Evolutionary conservation across 1,139 yeast species (phyloP).

Genomic region (Yamadazyma blattariae): DNA sequence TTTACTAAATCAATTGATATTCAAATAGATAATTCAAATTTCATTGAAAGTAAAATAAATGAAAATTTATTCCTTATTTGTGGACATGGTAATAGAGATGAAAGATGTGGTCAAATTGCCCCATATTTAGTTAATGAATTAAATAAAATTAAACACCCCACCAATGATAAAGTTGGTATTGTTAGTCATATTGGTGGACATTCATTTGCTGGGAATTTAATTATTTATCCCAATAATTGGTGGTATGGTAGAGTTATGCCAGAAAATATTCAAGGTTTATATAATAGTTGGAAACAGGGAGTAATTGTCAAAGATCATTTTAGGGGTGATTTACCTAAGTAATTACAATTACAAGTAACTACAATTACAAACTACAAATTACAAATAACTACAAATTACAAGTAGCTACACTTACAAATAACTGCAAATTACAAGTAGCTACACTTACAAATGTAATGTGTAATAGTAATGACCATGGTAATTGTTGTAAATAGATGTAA

Average conservation of each 20-base stretch:
- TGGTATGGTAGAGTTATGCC: constrained; percentile 78
- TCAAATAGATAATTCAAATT: constrained; percentile 5
- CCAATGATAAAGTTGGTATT: constrained; percentile 30
- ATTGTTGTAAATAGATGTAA: too few species aligned
- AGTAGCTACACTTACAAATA: too few species aligned
- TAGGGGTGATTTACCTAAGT: constrained; percentile 46
- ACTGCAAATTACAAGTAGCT: too few species aligned
- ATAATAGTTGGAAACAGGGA: constrained; percentile 50
- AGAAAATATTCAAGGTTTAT: constrained; percentile 62
- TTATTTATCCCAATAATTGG: constrained; percentile 49
- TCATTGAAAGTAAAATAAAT: constrained; percentile 18
- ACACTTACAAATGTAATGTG: too few species aligned
- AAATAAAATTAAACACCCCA: constrained; percentile 1
- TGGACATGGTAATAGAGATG: constrained; percentile 64
- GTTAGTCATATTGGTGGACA: constrained; percentile 79
- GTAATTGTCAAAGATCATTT: constrained; percentile 51
- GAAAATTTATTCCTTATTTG: constrained; percentile 50
- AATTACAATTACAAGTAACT: too few species aligned
- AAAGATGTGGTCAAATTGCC: constrained; percentile 64
- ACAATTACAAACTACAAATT: too few species aligned
- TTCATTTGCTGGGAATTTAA: constrained; percentile 72
- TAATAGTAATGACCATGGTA: too few species aligned
- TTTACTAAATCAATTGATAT: neutral
- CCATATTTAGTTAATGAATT: constrained; percentile 57
- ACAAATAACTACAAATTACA: too few species aligned